phyloP scores from a whole-genome alignment of 768 basidiomycete species.

The Psilocybe subaeruginosa region DNA sequence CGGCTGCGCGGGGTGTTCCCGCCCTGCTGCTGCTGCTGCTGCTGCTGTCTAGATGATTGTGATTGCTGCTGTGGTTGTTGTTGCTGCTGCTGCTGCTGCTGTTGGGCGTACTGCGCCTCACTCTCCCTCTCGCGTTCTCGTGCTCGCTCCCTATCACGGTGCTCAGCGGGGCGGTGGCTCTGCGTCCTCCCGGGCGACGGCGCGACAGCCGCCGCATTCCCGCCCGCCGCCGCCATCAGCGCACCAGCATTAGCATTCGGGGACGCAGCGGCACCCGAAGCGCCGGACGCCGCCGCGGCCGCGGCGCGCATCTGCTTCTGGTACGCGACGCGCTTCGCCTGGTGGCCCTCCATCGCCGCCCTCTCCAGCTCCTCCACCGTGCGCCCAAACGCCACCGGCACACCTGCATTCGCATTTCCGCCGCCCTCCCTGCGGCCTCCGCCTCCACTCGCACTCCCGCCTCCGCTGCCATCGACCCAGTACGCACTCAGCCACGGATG shows the following conservation, averaged over 20 bases:
- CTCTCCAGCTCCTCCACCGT: constrained; percentile 27
- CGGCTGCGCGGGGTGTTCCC: constrained; percentile 41
- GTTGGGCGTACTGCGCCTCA: constrained; percentile 25
- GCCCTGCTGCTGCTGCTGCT: constrained; percentile 21
- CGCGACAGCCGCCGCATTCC: constrained; percentile 29
- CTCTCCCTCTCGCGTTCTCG: neutral
- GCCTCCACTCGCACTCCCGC: neutral
- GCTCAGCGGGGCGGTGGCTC: constrained; percentile 55
- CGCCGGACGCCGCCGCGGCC: constrained; percentile 6
- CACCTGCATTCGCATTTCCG: constrained; percentile 21
- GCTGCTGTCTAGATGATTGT: constrained; percentile 21
- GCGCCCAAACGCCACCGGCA: constrained; percentile 24
- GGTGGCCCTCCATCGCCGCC: constrained; percentile 29
- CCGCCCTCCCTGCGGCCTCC: too few relatives aligned
- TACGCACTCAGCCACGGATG: constrained; percentile 87
- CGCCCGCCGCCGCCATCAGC: constrained; percentile 27
- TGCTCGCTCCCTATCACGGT: neutral
- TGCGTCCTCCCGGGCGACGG: constrained; percentile 45
- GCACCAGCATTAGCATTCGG: constrained; percentile 37
- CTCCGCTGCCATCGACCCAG: constrained; percentile 58
- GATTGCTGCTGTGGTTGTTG: neutral
- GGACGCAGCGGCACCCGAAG: constrained; percentile 26
- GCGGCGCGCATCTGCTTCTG: constrained; percentile 70
- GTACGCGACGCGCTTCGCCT: constrained; percentile 28
- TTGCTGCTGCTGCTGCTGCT: neutral